Base-by-base conservation (phyloP, 306 rosid species). In the Echinosophora koreensis region DNA sequence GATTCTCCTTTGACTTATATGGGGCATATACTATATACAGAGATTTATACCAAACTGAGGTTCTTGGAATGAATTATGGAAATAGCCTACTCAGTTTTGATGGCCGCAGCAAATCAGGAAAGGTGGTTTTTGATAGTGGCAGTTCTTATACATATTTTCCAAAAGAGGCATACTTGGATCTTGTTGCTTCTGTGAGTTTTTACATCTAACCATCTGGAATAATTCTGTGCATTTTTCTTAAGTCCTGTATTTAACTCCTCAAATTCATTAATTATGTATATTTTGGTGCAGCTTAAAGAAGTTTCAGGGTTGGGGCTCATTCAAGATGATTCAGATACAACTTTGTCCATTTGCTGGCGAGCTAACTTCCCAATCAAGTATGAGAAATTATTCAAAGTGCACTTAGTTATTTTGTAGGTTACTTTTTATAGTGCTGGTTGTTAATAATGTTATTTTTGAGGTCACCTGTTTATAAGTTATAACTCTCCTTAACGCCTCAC, bases 71-170 rank as follows among this genome's bases (percentile, higher is more conserved):
- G 17, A 84, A 69, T 54, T 88, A 90, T 65, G 93, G 97, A 79
- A 90, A 81, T 69, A 86, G 66, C 13, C 67, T 51, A 16, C 92
- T 87, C 58, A 78, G 85, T 71, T 81, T 81, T 5, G 87, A 84
- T 66, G 87, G 84, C 38, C 55, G 82, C 72, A 69, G 86, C 74
- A 80, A 73, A 77, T 79, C 27, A 4, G 88, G 84, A 55, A 89
- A 79, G 37, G 83, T 85, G 64, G 77, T 92, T 76, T 90, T 92
- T 35, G 97, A 92, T 78, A 92, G 89, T 72, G 97, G 97, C 74
- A 90, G 96, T 69, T 92, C 97, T 65, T 92, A 88, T 74, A 90
- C 97, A 2, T 92, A 90, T 85, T 92, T 92, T 74, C 34, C 90
- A 6, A 86, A 83, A 80, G 84, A 82, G 75, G 86, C 91, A 27